These are phyloP conservation scores for Colletotrichum plurivorum DNA, from an alignment of 2,329 filamentous ascomycete species.

Conservation along the genomic window DNA sequence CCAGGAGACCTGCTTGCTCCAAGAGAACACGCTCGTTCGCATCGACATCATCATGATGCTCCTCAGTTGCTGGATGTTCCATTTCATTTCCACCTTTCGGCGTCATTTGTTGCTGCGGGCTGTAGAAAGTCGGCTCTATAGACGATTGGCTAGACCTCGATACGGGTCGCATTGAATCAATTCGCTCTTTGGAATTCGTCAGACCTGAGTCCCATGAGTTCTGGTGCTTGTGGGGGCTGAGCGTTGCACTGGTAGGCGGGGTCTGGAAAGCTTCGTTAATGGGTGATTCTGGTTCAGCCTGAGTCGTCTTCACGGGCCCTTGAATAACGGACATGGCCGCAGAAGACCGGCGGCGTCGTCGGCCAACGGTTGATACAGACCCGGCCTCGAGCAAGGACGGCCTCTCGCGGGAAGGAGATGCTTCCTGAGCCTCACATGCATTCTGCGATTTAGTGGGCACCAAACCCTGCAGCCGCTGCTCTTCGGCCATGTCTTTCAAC, in stretches of 20 bases:
- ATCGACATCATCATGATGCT: conserved; percentile 67
- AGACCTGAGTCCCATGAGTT: conserved; percentile 57
- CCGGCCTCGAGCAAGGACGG: conserved; percentile 25
- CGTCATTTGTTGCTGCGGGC: conserved; percentile 40
- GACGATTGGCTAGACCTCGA: conserved; percentile 57
- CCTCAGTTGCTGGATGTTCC: conserved; percentile 42
- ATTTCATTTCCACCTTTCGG: conserved; percentile 15
- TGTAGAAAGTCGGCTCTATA: conserved; percentile 29
- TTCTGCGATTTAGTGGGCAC: conserved; percentile 19
- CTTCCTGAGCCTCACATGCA: conserved; percentile 25
- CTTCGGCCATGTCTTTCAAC: conserved; percentile 86
- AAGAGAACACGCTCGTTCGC: conserved; percentile 78
- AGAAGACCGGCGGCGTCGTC: conserved; percentile 35
- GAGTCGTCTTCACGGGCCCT: conserved; percentile 35
- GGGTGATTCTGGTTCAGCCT: conserved; percentile 53
- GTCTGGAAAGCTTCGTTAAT: conserved; percentile 64
- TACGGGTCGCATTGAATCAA: conserved; percentile 46
- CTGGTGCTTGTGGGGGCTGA: conserved; percentile 53
- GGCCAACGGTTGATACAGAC: conserved; percentile 20
- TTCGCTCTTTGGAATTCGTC: conserved; percentile 41
- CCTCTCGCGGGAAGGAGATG: conserved; percentile 32
- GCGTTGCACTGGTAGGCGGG: conserved; percentile 59
- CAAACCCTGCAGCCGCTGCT: conserved; percentile 27
- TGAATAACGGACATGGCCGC: conserved; percentile 33
- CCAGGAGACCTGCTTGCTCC: conserved; percentile 76